Evolutionary conservation across 2,329 filamentous ascomycete species (phyloP).

Genomic region (Sclerotinia trifoliorum): DNA sequence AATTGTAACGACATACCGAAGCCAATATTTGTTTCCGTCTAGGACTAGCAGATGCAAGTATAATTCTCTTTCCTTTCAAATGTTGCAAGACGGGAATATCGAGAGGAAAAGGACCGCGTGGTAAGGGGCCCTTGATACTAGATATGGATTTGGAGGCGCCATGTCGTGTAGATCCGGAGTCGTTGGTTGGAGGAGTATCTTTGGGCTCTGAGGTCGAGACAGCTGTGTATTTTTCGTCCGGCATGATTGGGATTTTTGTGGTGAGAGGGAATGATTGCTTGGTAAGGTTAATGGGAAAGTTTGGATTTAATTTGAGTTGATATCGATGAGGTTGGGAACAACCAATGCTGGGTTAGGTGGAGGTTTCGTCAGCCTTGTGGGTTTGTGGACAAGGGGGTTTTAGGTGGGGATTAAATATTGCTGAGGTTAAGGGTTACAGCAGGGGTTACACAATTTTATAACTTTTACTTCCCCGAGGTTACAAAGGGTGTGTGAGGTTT

Average conservation of each 20-base stretch:
- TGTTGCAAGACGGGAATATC: slow-evolving; percentile 75
- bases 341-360: background rate
- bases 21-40: slow-evolving; percentile 77
- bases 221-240: slow-evolving; percentile 1
- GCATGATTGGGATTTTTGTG: background rate
- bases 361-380: slow-evolving; percentile 18
- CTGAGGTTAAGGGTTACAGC: too few species aligned
- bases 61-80: slow-evolving; percentile 75
- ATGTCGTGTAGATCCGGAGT: slow-evolving; percentile 32
- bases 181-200: slow-evolving; percentile 35
- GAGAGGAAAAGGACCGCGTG: slow-evolving; percentile 60
- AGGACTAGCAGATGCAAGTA: slow-evolving; percentile 88
- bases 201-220: background rate
- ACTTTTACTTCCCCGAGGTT: background rate
- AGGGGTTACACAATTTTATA: background rate
- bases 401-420: background rate
- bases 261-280: background rate
- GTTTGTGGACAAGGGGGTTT: background rate
- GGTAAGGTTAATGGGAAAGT: too few species aligned
- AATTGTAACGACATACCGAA: slow-evolving; percentile 49
- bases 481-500: background rate
- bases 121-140: slow-evolving; percentile 28
- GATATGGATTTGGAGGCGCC: slow-evolving; percentile 25
- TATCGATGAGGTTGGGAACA: background rate
- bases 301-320: background rate